These are phyloP conservation scores for Adansonia madagascariensis DNA, from an alignment of 441 rosid species.

Conservation along the genomic window DNA sequence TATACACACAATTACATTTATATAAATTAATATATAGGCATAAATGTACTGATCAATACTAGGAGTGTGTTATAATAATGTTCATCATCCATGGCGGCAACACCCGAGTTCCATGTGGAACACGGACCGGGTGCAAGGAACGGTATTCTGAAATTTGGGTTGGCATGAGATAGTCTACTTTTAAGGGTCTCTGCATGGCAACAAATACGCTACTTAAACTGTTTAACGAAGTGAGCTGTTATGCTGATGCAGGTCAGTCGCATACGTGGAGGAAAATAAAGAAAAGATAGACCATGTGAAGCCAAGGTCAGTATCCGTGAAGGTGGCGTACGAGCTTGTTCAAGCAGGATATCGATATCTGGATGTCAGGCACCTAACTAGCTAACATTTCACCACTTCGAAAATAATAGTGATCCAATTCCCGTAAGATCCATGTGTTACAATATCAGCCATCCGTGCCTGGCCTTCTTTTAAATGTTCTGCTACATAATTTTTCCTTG, in stretches of 20 bases:
- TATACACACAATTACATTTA: background rate
- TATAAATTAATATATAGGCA: background rate
- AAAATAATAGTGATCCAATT: background rate
- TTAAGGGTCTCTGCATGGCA: background rate
- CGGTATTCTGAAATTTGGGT: background rate
- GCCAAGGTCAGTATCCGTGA: constrained; percentile 32
- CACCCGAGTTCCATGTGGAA: background rate
- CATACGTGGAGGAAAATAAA: background rate
- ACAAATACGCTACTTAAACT: background rate
- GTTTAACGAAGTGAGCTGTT: background rate
- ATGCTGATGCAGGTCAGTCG: constrained; percentile 24
- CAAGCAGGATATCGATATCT: constrained; percentile 40
- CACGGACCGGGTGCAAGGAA: background rate
- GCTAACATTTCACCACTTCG: background rate
- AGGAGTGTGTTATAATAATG: background rate
- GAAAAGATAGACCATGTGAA: background rate
- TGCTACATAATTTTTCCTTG: background rate
- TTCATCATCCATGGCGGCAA: background rate
- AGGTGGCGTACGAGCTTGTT: constrained; percentile 34
- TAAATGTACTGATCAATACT: background rate
- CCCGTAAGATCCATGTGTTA: background rate
- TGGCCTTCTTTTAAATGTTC: background rate
- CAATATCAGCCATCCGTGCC: too few relatives aligned
- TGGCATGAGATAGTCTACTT: background rate
- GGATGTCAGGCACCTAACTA: constrained; percentile 40